Base-by-base conservation (phyloP, 257 asterid species). In the Mitragyna speciosa region DNA sequence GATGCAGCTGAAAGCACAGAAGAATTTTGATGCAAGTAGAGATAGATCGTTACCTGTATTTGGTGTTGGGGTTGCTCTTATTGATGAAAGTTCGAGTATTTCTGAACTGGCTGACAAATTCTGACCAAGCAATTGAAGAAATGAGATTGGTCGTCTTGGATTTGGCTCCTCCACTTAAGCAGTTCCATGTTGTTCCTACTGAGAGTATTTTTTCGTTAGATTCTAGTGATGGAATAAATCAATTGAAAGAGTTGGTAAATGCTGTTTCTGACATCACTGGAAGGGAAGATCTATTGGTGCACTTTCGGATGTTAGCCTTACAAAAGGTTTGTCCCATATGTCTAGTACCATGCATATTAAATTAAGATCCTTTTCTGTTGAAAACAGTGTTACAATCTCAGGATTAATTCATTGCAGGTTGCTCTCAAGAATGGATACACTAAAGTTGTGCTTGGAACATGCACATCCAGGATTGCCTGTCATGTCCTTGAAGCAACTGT, bases 401-500 rank as follows among this genome's bases (percentile, higher is more conserved):
- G 20, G 36, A 30, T 48, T 73, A 76, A 75, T 85, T 72, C 70
- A 43, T 39, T 88, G 83, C 89, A 95, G 99, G 84, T 86, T 83
- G 99, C 99, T 82, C 49, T 70, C 5, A 92, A 91, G 78, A 86
- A 95, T 87, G 97, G 98, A 84, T 95, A 92, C 79, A 90, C 95
- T 71, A 95, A 95, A 84, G 78, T 93, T 78, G 83, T 95, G 77
- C 81, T 95, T 22, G 95, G 93, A 73, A 90, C 91, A 16, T 85
- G 97, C 86, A 89, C 97, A 68, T 93, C 99, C 70, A 85, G 88
- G 88, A 91, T 95, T 80, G 98, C 99, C 51, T 87, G 99, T 78
- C 98, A 85, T 83, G 98, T 95, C 65, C 97, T 92, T 83, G 97
- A 92, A 90, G 98, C 98, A 84, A 93, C 98, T 52, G 97, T 95